phyloP scores from a whole-genome alignment of 2,329 filamentous ascomycete species.

The Thielaviopsis euricoi region DNA sequence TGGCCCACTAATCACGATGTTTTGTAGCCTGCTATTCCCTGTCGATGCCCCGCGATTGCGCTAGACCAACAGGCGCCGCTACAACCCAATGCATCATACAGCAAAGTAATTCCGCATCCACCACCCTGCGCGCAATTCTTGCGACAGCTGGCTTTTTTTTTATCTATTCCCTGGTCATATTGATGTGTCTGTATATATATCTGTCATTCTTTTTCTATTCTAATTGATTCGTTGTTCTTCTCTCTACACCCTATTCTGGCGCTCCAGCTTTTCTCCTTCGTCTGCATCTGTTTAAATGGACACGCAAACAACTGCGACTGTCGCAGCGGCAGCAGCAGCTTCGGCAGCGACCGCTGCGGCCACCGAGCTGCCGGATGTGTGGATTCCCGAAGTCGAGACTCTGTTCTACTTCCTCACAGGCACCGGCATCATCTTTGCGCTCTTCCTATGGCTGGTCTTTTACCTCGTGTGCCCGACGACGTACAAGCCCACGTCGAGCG shows the following conservation, averaged over 20 bases:
- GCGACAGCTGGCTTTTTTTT: not conserved
- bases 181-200: no score
- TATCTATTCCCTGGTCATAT: not conserved
- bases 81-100: no score
- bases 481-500: conserved; percentile 20
- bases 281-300: not conserved
- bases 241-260: not conserved
- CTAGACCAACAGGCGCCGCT: no score
- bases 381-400: conserved; percentile 10
- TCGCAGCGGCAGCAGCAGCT: not conserved
- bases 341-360: not conserved
- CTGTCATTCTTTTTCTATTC: not conserved
- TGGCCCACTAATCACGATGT: not conserved
- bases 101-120: not conserved
- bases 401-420: conserved; percentile 8
- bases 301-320: not conserved
- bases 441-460: conserved; percentile 12
- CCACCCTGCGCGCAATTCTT: not conserved
- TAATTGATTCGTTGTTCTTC: not conserved
- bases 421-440: not conserved
- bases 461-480: conserved; percentile 19
- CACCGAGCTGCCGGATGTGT: conserved; percentile 1
- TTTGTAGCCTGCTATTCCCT: not conserved
- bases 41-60: not conserved
- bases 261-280: not conserved